Conservation (phyloP, 2,329 filamentous ascomycete species). For the Aulographum hederae region DNA sequence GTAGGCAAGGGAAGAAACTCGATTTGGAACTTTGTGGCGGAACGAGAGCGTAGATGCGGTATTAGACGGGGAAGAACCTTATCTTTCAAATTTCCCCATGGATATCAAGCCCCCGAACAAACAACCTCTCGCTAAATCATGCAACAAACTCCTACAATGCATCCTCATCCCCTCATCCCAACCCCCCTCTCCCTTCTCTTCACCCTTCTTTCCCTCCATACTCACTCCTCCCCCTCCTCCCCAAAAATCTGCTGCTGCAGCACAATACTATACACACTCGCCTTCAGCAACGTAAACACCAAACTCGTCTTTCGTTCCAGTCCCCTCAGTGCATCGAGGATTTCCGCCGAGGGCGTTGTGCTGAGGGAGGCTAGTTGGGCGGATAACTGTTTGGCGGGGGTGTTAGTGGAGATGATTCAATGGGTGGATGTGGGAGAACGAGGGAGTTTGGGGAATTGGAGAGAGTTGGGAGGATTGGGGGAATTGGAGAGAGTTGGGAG, state of each 20-base stretch:
- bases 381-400: constrained; percentile 20
- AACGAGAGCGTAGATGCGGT: no score
- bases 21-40: no score
- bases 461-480: constrained; percentile 2
- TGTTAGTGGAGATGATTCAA: no score
- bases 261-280: constrained; percentile 96
- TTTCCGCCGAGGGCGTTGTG: constrained; percentile 45
- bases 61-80: no score
- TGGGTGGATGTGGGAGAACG: no score
- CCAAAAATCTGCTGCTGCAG: constrained; percentile 89
- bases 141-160: no score
- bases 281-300: constrained; percentile 90
- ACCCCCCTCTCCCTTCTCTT: no score
- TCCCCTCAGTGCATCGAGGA: constrained; percentile 69
- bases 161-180: no score
- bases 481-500: constrained; percentile 1
- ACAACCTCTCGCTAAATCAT: no score
- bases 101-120: no score
- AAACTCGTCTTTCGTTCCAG: constrained; percentile 88
- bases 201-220: constrained; percentile 4
- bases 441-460: constrained; percentile 1
- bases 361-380: constrained; percentile 50
- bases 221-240: constrained; percentile 28
- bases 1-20: no score
- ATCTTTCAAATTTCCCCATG: no score